A percentile compares a stretch with the other conserved stretches of the same genome.
Conservation (phyloP, 495 filamentous ascomycete species). For the Diplogelasinospora grovesii region DNA sequence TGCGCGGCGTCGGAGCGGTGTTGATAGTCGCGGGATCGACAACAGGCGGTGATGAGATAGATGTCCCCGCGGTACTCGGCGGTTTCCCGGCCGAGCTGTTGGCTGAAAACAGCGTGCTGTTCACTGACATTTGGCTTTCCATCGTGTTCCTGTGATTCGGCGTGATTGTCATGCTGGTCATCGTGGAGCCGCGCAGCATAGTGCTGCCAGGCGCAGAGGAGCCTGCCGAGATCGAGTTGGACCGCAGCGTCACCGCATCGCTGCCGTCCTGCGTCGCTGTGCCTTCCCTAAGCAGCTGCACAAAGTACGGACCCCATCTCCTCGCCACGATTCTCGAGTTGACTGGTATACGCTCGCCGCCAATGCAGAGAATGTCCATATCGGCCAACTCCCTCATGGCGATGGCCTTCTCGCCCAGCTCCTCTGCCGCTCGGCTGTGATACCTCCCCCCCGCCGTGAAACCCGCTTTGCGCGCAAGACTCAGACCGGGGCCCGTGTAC, state of each 20-base stretch:
- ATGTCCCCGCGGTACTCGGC: slow-evolving; percentile 29
- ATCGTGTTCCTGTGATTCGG: slow-evolving; percentile 52
- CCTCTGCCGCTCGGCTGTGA: slow-evolving; percentile 64
- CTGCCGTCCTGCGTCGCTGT: slow-evolving; percentile 51
- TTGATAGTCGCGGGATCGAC: slow-evolving; percentile 37
- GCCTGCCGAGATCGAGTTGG: slow-evolving; percentile 31
- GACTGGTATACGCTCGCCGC: slow-evolving; percentile 85
- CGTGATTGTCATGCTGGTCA: slow-evolving; percentile 83
- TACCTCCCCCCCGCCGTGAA: slow-evolving; percentile 62
- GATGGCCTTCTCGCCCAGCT: slow-evolving; percentile 76
- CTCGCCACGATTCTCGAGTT: slow-evolving; percentile 83
- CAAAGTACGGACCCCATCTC: slow-evolving; percentile 92
- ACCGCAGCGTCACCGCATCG: slow-evolving; percentile 38
- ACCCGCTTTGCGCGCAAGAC: slow-evolving; percentile 53
- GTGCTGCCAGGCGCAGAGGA: slow-evolving; percentile 37
- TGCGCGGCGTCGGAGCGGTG: slow-evolving; percentile 41
- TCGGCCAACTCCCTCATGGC: slow-evolving; percentile 80
- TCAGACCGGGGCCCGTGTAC: slow-evolving; percentile 41
- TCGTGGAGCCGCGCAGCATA: slow-evolving; percentile 68
- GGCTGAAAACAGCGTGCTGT: slow-evolving; percentile 48
- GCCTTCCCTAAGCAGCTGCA: slow-evolving; percentile 77
- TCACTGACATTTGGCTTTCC: slow-evolving; percentile 52
- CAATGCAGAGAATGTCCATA: slow-evolving; percentile 90
- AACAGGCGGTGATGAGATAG: slow-evolving; percentile 26
- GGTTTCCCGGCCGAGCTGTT: slow-evolving; percentile 34